Evolutionary conservation across 1,284 basidiomycete species (phyloP).

Genomic region (Cutaneotrichosporon sp.): DNA sequence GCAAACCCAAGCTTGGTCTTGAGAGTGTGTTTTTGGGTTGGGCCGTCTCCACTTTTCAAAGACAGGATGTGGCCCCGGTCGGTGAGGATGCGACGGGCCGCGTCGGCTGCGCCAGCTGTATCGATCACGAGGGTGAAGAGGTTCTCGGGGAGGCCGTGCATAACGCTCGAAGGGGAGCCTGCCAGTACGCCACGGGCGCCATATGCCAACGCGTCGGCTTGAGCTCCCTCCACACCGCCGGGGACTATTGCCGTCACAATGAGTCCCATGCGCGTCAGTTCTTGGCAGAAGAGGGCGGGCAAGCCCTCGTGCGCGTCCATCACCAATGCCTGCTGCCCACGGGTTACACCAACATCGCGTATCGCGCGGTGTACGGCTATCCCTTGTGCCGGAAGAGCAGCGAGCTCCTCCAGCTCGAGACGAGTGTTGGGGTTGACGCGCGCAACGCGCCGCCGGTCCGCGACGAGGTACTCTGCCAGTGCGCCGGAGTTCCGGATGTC

Average conservation of each 20-base stretch:
- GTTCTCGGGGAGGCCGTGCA: constrained; percentile 44
- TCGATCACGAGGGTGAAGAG: constrained; percentile 75
- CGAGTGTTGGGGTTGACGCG: constrained; percentile 58
- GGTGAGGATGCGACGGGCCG: constrained; percentile 63
- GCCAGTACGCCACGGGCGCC: constrained; percentile 49
- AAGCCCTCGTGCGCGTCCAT: constrained; percentile 72
- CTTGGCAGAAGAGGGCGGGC: constrained; percentile 71
- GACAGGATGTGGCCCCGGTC: constrained; percentile 40
- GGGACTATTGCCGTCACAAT: constrained; percentile 47
- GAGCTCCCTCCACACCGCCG: constrained; percentile 33
- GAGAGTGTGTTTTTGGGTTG: background rate
- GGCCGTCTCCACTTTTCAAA: background rate
- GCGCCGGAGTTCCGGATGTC: constrained; percentile 76
- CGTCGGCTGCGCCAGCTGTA: constrained; percentile 70
- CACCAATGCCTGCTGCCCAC: constrained; percentile 61
- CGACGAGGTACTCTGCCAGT: constrained; percentile 74
- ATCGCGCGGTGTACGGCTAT: constrained; percentile 74
- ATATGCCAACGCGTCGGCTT: constrained; percentile 38
- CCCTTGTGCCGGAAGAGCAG: constrained; percentile 71
- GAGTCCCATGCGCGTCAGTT: constrained; percentile 57
- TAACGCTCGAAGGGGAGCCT: constrained; percentile 43
- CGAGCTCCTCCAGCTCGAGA: constrained; percentile 70
- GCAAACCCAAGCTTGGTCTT: background rate
- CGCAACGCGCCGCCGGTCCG: constrained; percentile 73
- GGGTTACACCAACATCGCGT: constrained; percentile 55